phyloP scores from a whole-genome alignment of 78 protist species.

The Dictyostelium firmibasis region DNA sequence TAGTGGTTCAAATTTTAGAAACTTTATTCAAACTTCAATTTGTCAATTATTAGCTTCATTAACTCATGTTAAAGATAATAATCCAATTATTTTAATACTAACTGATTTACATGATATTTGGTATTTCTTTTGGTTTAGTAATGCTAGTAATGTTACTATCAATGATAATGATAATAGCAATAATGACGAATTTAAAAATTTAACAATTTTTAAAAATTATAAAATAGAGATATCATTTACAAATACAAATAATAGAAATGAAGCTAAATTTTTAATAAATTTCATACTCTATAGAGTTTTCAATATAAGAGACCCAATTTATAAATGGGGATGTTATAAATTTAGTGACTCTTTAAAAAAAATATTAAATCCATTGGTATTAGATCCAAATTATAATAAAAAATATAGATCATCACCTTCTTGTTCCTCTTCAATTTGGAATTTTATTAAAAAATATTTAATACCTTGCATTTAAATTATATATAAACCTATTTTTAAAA shows the following conservation, averaged over 20 bases:
- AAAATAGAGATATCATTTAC: not conserved
- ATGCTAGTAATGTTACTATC: not conserved
- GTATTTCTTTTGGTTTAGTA: conserved; percentile 11
- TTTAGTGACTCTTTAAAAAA: not conserved
- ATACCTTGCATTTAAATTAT: not conserved
- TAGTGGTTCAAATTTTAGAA: not conserved
- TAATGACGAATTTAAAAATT: not conserved
- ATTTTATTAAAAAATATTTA: not conserved
- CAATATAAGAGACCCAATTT: not conserved
- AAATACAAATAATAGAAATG: not conserved
- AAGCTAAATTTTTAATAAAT: not conserved
- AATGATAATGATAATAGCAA: not conserved
- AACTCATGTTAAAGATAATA: not conserved
- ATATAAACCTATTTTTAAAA: not conserved
- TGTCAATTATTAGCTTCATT: not conserved
- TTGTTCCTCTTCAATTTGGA: not conserved
- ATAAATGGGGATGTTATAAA: not conserved
- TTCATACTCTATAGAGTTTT: not conserved
- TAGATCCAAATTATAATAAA: not conserved
- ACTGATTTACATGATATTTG: not conserved
- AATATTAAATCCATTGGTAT: not conserved
- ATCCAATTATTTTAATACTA: not conserved
- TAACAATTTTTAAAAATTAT: not conserved
- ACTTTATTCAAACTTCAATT: not conserved
- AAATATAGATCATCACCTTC: not conserved